Evolutionary conservation across 2,329 filamentous ascomycete species (phyloP).

Genomic region (Tolypocladium capitatum): DNA sequence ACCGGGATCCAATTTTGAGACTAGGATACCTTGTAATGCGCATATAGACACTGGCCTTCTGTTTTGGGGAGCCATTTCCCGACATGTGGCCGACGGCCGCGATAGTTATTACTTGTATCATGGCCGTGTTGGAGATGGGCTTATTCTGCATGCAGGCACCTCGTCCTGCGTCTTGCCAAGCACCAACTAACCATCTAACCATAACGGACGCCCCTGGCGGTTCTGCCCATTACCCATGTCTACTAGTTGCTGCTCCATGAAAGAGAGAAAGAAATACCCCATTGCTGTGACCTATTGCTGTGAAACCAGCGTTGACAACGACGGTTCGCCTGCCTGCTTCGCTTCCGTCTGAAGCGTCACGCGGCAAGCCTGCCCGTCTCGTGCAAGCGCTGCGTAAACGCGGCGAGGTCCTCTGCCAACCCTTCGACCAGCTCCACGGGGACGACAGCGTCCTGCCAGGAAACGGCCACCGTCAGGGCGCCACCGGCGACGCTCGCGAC

Average conservation of each 20-base stretch:
- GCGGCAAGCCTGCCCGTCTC: constrained; percentile 11
- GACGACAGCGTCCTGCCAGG: constrained; percentile 34
- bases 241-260: too few species aligned
- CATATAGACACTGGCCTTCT: not conserved
- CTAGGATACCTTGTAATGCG: not conserved
- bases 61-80: too few species aligned
- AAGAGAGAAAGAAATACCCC: too few species aligned
- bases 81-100: too few species aligned
- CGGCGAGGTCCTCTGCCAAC: constrained; percentile 22
- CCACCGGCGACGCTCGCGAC: constrained; percentile 31
- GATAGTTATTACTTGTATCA: too few species aligned
- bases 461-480: constrained; percentile 27
- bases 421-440: constrained; percentile 22
- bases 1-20: not conserved
- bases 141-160: too few species aligned
- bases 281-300: too few species aligned
- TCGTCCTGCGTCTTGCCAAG: too few species aligned
- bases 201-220: too few species aligned
- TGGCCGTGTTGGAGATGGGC: too few species aligned
- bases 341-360: not conserved
- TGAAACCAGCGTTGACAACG: not conserved
- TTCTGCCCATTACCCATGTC: too few species aligned
- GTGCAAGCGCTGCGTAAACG: constrained; percentile 6
- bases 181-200: too few species aligned
- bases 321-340: not conserved